Evolutionary conservation across 805 yeast species (phyloP).

Genomic region (Wickerhamiella sergipiensis): DNA sequence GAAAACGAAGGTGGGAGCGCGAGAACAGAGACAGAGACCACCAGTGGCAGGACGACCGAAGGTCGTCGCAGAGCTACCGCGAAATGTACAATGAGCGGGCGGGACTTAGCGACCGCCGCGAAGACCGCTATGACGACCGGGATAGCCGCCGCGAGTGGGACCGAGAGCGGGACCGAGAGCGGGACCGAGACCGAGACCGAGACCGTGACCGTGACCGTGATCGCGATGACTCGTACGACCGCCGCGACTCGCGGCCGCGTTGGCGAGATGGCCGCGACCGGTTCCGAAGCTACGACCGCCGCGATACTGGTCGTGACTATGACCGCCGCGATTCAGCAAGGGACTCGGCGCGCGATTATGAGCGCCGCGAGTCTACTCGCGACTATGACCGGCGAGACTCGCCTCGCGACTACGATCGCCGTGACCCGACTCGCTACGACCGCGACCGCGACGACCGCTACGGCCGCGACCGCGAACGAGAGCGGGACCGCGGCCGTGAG

Average conservation of each 20-base stretch:
- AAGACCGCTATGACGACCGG: background rate
- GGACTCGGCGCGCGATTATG: no score
- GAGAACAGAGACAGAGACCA: slow-evolving; percentile 3
- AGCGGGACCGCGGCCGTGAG: slow-evolving; percentile 4
- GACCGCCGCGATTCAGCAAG: no score
- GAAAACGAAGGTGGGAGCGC: background rate
- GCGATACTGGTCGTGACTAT: background rate
- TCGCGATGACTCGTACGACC: no score
- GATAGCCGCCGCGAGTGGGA: no score
- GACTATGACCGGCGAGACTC: background rate
- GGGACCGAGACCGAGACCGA: background rate
- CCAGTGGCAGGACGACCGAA: background rate
- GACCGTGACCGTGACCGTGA: slow-evolving; percentile 3
- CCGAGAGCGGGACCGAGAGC: no score
- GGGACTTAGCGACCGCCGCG: background rate
- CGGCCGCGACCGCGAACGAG: slow-evolving; percentile 3
- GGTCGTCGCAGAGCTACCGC: background rate
- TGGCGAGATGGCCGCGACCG: no score
- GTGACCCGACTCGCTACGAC: background rate
- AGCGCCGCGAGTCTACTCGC: background rate
- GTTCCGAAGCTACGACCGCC: no score
- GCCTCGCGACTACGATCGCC: background rate
- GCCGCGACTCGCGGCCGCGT: no score
- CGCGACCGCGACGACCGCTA: background rate
- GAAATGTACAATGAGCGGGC: background rate